Conservation (phyloP, 192 early-diverging fungal genomes). For the Dispira parvispora region DNA sequence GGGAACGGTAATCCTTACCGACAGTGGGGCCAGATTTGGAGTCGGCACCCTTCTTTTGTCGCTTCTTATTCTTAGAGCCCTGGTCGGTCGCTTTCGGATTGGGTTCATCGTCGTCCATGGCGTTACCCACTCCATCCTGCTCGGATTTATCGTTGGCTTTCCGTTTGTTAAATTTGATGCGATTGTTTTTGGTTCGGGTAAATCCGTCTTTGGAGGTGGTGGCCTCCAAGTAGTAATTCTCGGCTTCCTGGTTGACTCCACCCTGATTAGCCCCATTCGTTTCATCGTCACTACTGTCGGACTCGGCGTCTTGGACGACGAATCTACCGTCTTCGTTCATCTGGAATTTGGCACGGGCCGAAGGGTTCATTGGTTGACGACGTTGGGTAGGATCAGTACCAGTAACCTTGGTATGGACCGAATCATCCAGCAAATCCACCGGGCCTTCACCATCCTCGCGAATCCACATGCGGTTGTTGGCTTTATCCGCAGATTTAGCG, state of each 20-base stretch:
- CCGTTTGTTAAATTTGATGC: conserved; percentile 82
- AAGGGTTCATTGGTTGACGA: conserved; percentile 23
- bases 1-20: conserved; percentile 67
- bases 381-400: conserved; percentile 19
- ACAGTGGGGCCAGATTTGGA: conserved; percentile 18
- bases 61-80: conserved; percentile 18
- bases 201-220: conserved; percentile 65
- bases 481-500: conserved; percentile 2
- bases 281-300: conserved; percentile 15
- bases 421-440: conserved; percentile 81
- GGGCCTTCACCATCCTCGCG: conserved; percentile 52
- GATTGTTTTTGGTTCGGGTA: conserved; percentile 53
- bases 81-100: conserved; percentile 19
- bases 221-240: conserved; percentile 78
- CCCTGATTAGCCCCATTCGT: conserved; percentile 19
- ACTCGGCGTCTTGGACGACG: conserved; percentile 56
- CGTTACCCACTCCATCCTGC: conserved; percentile 37
- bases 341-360: conserved; percentile 35
- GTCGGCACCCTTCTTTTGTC: conserved; percentile 18
- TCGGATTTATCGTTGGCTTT: conserved; percentile 23
- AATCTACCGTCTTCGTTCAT: conserved; percentile 58
- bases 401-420: conserved; percentile 52
- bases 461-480: conserved; percentile 32
- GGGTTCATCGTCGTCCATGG: conserved; percentile 48
- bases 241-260: conserved; percentile 27